A percentile compares a stretch with the other conserved stretches of the same genome.
These are phyloP conservation scores for Amylocystis lapponica DNA, from an alignment of 768 basidiomycete species.

Conservation along the genomic window DNA sequence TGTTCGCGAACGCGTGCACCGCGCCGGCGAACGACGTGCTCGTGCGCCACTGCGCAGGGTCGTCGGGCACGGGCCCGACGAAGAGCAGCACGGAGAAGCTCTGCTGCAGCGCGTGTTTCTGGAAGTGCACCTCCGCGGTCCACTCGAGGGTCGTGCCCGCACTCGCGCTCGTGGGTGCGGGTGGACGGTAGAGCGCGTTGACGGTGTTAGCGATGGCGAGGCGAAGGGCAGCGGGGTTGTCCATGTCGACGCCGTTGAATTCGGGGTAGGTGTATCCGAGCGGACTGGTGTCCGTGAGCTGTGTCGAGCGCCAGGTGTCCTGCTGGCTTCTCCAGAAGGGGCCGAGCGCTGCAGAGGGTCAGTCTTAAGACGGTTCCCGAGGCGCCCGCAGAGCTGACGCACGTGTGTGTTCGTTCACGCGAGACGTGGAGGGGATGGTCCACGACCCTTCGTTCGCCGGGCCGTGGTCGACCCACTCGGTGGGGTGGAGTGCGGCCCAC, in stretches of 20 bases:
- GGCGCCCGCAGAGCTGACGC: neutral
- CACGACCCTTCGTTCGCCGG: slow-evolving; percentile 6
- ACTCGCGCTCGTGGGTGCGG: neutral
- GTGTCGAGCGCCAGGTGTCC: slow-evolving; percentile 35
- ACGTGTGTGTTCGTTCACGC: slow-evolving; percentile 9
- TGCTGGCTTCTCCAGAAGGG: slow-evolving; percentile 40
- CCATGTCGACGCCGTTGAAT: slow-evolving; percentile 35
- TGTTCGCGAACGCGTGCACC: slow-evolving; percentile 38
- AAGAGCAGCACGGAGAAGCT: slow-evolving; percentile 44
- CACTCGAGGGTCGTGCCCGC: slow-evolving; percentile 31
- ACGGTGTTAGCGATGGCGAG: slow-evolving; percentile 29
- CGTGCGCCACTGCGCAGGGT: too few relatives aligned
- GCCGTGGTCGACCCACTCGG: slow-evolving; percentile 30
- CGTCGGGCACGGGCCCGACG: too few relatives aligned
- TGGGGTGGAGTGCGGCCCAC: slow-evolving; percentile 42
- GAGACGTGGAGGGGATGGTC: slow-evolving; percentile 8
- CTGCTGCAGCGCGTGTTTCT: slow-evolving; percentile 37
- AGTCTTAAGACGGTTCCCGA: neutral
- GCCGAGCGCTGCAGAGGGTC: slow-evolving; percentile 35
- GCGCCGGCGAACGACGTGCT: slow-evolving; percentile 37
- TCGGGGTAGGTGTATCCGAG: slow-evolving; percentile 49
- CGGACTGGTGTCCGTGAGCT: slow-evolving; percentile 19
- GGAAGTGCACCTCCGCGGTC: slow-evolving; percentile 35
- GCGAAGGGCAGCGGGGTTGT: slow-evolving; percentile 21
- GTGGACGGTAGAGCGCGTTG: slow-evolving; percentile 26